Conservation (phyloP, 257 asterid species). For the Nicotiana tomentosiformis region DNA sequence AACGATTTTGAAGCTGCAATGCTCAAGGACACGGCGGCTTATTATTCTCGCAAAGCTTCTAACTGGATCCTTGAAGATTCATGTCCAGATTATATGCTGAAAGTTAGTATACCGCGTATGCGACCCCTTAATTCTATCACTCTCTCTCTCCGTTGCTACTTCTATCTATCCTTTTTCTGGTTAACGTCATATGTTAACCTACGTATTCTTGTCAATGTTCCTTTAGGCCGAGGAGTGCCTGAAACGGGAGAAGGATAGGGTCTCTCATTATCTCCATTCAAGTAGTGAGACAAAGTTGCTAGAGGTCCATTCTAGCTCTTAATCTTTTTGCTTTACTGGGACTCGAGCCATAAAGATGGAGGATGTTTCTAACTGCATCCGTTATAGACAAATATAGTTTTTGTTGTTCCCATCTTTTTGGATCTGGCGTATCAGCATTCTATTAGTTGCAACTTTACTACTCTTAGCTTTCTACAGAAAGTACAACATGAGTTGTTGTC, state of each 20-base stretch:
- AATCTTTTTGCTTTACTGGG: background rate
- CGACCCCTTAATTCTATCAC: background rate
- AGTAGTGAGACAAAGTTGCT: conserved; percentile 95
- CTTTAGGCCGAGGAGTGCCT: conserved; percentile 89
- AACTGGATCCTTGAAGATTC: conserved; percentile 97
- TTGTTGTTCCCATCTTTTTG: background rate
- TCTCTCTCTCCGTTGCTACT: background rate
- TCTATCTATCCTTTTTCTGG: background rate
- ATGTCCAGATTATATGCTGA: conserved; percentile 95
- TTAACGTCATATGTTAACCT: background rate
- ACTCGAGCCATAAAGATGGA: background rate
- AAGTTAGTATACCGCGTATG: conserved; percentile 35
- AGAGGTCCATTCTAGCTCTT: conserved; percentile 60
- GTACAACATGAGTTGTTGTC: conserved; percentile 86
- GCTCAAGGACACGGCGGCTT: conserved; percentile 84
- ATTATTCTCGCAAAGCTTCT: conserved; percentile 97
- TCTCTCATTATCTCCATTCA: conserved; percentile 86
- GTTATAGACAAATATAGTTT: background rate
- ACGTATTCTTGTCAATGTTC: background rate
- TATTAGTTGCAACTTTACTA: background rate
- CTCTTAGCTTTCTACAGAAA: conserved; percentile 36
- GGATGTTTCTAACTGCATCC: background rate
- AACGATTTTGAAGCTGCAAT: conserved; percentile 82
- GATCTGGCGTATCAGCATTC: background rate
- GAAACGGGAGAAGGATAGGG: conserved; percentile 86